These are phyloP conservation scores for Citrus glauca DNA, from an alignment of 345 rosid genomes.

Conservation along the genomic window DNA sequence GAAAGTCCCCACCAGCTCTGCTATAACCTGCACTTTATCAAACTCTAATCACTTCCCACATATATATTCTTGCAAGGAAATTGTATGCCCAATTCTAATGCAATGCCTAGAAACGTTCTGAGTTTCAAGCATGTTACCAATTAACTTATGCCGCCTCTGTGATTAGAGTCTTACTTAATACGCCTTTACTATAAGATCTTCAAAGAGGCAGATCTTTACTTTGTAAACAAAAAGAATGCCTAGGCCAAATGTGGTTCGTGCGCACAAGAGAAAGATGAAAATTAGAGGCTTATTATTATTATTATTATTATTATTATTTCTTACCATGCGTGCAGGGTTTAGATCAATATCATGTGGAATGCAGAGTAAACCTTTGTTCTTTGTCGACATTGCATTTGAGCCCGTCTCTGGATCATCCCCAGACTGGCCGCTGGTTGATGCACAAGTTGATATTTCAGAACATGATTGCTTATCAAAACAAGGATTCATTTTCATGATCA, in stretches of 20 bases:
- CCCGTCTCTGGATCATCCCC: constrained; percentile 44
- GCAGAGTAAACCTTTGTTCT: constrained; percentile 17
- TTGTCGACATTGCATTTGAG: constrained; percentile 22
- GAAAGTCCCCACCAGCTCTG: constrained; percentile 79
- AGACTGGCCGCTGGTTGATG: constrained; percentile 21
- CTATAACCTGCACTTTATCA: constrained; percentile 46
- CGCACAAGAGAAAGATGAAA: background rate
- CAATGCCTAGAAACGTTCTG: too few relatives aligned
- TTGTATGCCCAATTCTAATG: too few relatives aligned
- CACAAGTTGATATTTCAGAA: constrained; percentile 19
- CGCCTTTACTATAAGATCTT: too few relatives aligned
- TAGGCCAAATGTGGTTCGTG: too few relatives aligned
- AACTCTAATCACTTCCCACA: background rate
- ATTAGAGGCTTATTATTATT: background rate
- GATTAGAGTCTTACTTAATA: too few relatives aligned
- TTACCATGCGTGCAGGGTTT: constrained; percentile 57
- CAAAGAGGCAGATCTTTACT: too few relatives aligned
- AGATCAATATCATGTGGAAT: constrained; percentile 34
- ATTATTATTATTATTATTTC: background rate
- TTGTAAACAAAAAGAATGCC: too few relatives aligned
- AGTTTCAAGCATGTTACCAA: too few relatives aligned
- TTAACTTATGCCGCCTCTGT: too few relatives aligned
- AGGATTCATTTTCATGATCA: constrained; percentile 24
- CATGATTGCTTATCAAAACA: constrained; percentile 22
- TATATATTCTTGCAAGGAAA: too few relatives aligned